Evolutionary conservation across 495 filamentous ascomycete genomes (phyloP), one percentile per base, ranked within the genome.

Genomic region (Penicilliopsis zonata): DNA sequence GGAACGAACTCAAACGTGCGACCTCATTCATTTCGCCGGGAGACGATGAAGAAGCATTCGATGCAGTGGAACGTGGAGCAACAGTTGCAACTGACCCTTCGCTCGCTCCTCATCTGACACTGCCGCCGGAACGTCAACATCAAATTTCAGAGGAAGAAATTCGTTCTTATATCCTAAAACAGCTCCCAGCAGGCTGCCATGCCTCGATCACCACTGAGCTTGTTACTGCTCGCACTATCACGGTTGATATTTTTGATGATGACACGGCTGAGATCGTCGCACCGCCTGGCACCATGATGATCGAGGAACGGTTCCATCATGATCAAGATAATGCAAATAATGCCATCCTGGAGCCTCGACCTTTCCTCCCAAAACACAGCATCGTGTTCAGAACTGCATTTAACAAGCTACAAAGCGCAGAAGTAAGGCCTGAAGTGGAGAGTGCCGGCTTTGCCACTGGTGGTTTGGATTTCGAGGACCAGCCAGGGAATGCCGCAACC

Each of bases 231-330:
- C 76, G 75, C 30, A 83, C 70, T 0, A 76, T 85, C 38, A 82
- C 78, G 0, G 78, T 86, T 3, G 77, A 84, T 35, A 70, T 85
- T 13, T 72, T 62, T 12, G 75, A 81, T 25, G 61, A 73, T 17
- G 60, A 70, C 13, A 59, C 59, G 14, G 60, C 72, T 3, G 67
- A 74, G 10, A 64, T 86, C 16, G 52, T 65, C 6, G 69, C 79
- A 7, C 77, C 80, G 2, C 70, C 74, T 1, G 74, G 76, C 0
- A 70, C 80, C 13, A 78, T 78, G 43, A 59, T 86, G 34, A 48
- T 85, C 18, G 67, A 76, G 42, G 65, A 80, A 52, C 51, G 50
- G 14, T 59, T 65, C 12, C 50, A 63, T 33, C 52, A 67, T 33
- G 53, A 63, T 14, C 38, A 47, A 14, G 38, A 49, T 33, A 40